phyloP scores from a whole-genome alignment of 2,329 filamentous ascomycete genomes.

The Aspergillus tanneri region DNA sequence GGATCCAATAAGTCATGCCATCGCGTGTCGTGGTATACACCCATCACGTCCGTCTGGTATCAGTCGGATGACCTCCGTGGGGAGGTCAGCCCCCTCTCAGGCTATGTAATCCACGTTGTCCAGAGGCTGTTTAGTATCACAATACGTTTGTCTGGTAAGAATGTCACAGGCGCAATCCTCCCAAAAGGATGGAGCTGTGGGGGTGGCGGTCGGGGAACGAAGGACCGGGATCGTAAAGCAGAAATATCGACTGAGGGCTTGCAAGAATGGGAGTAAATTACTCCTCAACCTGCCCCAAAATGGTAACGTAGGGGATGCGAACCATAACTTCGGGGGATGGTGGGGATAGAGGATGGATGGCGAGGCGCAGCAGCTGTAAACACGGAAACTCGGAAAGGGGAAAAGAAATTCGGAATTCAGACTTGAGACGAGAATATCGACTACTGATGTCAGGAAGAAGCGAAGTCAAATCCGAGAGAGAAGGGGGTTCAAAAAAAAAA shows the following conservation, averaged over 20 bases:
- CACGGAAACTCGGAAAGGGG: constrained; percentile 12
- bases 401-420: background rate
- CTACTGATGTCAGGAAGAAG: background rate
- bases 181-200: background rate
- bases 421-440: constrained; percentile 2
- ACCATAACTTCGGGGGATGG: constrained; percentile 20
- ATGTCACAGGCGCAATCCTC: constrained; percentile 4
- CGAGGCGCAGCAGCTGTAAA: constrained; percentile 14
- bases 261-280: constrained; percentile 14
- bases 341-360: constrained; percentile 16
- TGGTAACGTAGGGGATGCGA: constrained; percentile 23
- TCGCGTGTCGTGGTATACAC: constrained; percentile 26
- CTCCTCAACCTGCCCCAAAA: constrained; percentile 17
- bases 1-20: constrained; percentile 16
- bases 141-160: background rate
- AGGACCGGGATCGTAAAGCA: background rate
- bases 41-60: constrained; percentile 33
- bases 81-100: constrained; percentile 42
- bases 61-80: constrained; percentile 41
- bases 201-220: background rate
- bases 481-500: background rate
- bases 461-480: background rate
- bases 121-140: constrained; percentile 9
- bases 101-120: constrained; percentile 39
- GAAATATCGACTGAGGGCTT: constrained; percentile 2